Base-by-base conservation (phyloP, 352 stramenopile genomes). In the Pilasporangium apinafurcum region DNA sequence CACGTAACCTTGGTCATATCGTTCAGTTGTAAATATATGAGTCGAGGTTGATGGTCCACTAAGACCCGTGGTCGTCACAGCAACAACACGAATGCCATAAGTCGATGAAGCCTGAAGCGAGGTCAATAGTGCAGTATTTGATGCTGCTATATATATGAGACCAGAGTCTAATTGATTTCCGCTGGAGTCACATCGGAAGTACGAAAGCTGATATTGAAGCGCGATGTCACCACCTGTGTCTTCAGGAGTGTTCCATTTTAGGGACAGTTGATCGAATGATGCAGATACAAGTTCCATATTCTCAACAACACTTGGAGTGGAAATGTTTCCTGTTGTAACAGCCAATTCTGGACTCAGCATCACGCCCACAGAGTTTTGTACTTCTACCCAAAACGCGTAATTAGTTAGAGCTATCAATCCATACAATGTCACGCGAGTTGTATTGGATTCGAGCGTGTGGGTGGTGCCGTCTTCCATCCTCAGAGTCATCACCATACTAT, bases 151-250 rank as follows among this genome's bases (percentile, higher is more conserved):
- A 17, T 47, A 28, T 12, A 38, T 21, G 3, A 37, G 7, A 10
- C 8, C 62, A 0, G 20, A 3, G 8, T 45, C 25, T 1, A 68
- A 20, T 5, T 43, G 32, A 4, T 44, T 27, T 2, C 58, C 55
- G 6, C 48, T 55, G 2, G 34, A 52, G 5, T 44, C 60, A 22
- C 53, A 68, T 16, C 53, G 47, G 16, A 64, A 74, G 14, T 67
- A 85, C 3, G 29, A 59, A n/a, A 83, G 49, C 2, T 69, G 33
- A 27, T 82, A 86, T 36, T 57, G 49, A 8, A 83, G 37, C 10
- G n/a, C 14, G 0, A 20, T 6, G 25, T 86, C 73, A 9, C 73
- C 73, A 8, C 73, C 73, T 2, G 48, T 74, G 43, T 83, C 60
- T 14, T 49, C 17, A 18, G 78, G 57, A 1, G 20, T 5, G 10